phyloP scores from a whole-genome alignment of 1,284 basidiomycete genomes.

The Thelephora terrestris region DNA sequence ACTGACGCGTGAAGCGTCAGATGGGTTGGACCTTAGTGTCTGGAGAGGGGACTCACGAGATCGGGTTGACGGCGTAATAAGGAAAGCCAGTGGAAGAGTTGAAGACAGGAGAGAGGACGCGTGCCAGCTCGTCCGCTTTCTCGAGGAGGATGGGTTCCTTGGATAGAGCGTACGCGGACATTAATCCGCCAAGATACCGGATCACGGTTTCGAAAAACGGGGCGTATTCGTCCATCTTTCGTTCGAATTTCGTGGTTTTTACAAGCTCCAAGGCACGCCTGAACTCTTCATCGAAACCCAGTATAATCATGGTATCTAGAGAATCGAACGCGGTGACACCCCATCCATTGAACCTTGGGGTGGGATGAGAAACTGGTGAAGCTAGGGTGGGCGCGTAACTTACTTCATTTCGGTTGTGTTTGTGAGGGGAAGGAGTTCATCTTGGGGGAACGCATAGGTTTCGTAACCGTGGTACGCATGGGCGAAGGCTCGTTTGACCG shows the following conservation, averaged over 20 bases:
- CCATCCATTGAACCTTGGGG: constrained; percentile 61
- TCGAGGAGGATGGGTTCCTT: constrained; percentile 35
- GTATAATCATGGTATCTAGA: constrained; percentile 69
- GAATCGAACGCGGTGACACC: constrained; percentile 66
- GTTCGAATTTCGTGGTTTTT: constrained; percentile 46
- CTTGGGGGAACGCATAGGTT: constrained; percentile 41
- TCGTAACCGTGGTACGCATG: constrained; percentile 47
- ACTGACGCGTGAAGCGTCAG: constrained; percentile 2
- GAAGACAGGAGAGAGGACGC: constrained; percentile 38
- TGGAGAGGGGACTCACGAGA: constrained; percentile 20
- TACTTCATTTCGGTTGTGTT: constrained; percentile 24
- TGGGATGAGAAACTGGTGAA: background rate
- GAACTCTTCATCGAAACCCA: constrained; percentile 62
- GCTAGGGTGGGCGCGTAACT: constrained; percentile 6
- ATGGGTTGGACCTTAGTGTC: background rate
- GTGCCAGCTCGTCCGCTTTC: constrained; percentile 41
- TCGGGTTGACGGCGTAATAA: constrained; percentile 31
- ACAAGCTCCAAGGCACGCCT: constrained; percentile 51
- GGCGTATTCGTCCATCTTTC: constrained; percentile 26
- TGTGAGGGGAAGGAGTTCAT: constrained; percentile 43
- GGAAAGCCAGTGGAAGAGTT: constrained; percentile 38
- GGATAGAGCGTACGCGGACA: constrained; percentile 58
- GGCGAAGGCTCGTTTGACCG: constrained; percentile 45
- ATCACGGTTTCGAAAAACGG: constrained; percentile 65
- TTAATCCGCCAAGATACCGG: constrained; percentile 56